Conservation (phyloP, 805 yeast species). For the Candida nitratophila region DNA sequence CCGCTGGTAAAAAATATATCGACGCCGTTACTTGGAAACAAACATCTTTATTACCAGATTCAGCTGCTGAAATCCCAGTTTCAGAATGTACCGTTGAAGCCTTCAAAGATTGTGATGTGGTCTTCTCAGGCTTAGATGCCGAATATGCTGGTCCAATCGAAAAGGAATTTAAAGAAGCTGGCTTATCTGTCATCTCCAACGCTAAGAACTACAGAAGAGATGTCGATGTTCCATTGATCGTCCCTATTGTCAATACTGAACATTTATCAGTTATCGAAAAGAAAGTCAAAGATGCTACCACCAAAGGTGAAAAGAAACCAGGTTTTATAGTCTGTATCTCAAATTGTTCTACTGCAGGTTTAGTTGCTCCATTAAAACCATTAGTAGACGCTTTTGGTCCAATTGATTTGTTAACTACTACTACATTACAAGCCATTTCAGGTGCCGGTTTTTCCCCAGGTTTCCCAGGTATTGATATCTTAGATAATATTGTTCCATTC, state of each 20-base stretch:
- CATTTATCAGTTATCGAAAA: slow-evolving; percentile 71
- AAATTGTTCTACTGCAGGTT: slow-evolving; percentile 97
- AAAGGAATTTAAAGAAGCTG: slow-evolving; percentile 72
- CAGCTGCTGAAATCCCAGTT: slow-evolving; percentile 57
- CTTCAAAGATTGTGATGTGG: slow-evolving; percentile 87
- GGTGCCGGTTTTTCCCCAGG: slow-evolving; percentile 99
- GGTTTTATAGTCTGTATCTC: slow-evolving; percentile 94
- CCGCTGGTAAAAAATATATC: slow-evolving; percentile 82
- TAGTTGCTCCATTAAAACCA: slow-evolving; percentile 96
- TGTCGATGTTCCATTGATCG: slow-evolving; percentile 82
- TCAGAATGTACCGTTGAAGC: slow-evolving; percentile 69
- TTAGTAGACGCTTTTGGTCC: slow-evolving; percentile 87
- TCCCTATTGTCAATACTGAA: slow-evolving; percentile 91
- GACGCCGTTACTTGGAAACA: slow-evolving; percentile 96
- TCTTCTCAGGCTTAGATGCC: slow-evolving; percentile 90
- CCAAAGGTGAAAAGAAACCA: slow-evolving; percentile 47
- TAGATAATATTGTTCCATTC: slow-evolving; percentile 92
- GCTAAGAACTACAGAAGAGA: slow-evolving; percentile 95
- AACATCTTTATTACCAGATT: slow-evolving; percentile 69
- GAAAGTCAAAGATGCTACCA: slow-evolving; percentile 46
- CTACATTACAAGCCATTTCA: slow-evolving; percentile 94
- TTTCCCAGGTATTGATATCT: slow-evolving; percentile 87
- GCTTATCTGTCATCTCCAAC: slow-evolving; percentile 82
- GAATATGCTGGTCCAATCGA: slow-evolving; percentile 93
- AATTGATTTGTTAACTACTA: slow-evolving; percentile 74